Evolutionary conservation across 768 basidiomycete genomes (phyloP), one percentile per base, ranked within the genome.

Genomic region (Lactarius akahatsu): DNA sequence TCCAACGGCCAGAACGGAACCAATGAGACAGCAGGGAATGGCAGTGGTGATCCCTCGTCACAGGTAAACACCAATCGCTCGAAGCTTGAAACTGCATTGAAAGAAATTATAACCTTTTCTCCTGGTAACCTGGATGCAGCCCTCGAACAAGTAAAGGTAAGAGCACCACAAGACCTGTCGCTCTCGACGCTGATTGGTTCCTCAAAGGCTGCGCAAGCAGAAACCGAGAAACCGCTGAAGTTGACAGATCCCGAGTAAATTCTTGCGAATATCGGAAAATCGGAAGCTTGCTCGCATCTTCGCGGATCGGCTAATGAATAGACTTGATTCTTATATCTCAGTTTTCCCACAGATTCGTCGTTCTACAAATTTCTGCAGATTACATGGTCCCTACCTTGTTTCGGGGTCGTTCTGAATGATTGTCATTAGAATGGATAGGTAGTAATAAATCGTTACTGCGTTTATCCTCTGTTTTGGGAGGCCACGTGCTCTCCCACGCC

Each of bases 31-130:
- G 45, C 47, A 26, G 20, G 20, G 5, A 45, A 7, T 61, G 55
- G 41, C 28, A 50, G 45, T 23, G 41, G 23, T 47, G 55, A 57
- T 57, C 43, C 26, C 6, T 32, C 45, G 23, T 34, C 60, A 30
- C 32, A 38, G 34, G 28, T 54, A 40, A 43, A n/a, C 57, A 28
- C n/a, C 52, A 62, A 32, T 56, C 41, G 18, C 47, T 63, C 61
- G 56, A 66, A 62, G 30, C 65, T 63, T 38, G 66, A 59, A n/a
- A 56, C 11, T 40, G 40, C 66, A n/a, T 56, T 67, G 62, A 63
- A 59, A n/a, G 59, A 56, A 8, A 43, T 66, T 13, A 10, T 32
- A 23, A 43, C 38, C 10, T n/a, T 23, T 16, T 43, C 57, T 0
- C 57, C 38, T 2, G 30, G 16, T 9, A 30, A 62, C 18, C 16